These are phyloP conservation scores for Chaetomium tenue DNA, from an alignment of 495 filamentous ascomycete genomes.

Conservation along the genomic window DNA sequence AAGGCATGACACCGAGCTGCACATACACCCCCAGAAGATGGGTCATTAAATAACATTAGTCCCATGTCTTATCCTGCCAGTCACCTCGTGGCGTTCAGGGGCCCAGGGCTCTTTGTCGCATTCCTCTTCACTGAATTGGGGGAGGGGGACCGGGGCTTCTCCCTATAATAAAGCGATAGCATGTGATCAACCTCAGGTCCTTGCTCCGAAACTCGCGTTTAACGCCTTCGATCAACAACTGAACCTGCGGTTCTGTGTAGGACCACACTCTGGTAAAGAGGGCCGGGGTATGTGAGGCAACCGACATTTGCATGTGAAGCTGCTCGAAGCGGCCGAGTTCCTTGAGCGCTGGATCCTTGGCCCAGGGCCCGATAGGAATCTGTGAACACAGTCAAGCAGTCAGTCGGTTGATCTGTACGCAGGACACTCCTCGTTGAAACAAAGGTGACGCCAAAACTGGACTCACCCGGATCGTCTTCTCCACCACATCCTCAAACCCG, in stretches of 20 bases:
- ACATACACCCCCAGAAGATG: too few species aligned
- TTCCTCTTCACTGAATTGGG: neutral
- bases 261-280: conserved; percentile 21
- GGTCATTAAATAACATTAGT: too few species aligned
- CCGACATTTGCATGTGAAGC: conserved; percentile 29
- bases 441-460: conserved; percentile 16
- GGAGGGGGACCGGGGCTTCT: conserved; percentile 21
- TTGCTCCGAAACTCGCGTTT: conserved; percentile 31
- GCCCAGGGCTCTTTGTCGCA: too few species aligned
- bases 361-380: conserved; percentile 54
- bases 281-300: conserved; percentile 30
- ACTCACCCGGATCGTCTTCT: conserved; percentile 31
- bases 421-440: too few species aligned
- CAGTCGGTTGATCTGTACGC: too few species aligned
- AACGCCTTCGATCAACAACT: conserved; percentile 31
- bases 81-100: neutral
- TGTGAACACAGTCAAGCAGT: conserved; percentile 6
- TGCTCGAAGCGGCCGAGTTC: conserved; percentile 47
- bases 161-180: conserved; percentile 29
- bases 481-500: conserved; percentile 45
- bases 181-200: conserved; percentile 31
- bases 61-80: too few species aligned
- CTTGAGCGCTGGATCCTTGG: conserved; percentile 49
- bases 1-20: too few species aligned
- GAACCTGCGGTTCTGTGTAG: conserved; percentile 20